These are phyloP conservation scores for Volvox reticuliferus DNA, from an alignment of 139 green algal genomes.

Conservation along the genomic window DNA sequence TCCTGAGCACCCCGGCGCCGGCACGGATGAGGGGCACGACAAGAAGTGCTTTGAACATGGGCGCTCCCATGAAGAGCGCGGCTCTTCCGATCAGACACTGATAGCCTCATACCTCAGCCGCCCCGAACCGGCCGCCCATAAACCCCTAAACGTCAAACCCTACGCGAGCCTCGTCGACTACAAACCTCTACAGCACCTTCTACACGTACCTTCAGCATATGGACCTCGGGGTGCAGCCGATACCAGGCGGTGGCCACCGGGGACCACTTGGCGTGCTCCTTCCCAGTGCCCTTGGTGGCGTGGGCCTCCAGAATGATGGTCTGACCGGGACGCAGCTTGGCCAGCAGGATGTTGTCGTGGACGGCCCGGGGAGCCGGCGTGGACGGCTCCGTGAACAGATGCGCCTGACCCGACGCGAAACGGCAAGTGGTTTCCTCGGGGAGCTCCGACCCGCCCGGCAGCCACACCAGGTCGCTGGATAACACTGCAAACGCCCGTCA, in stretches of 20 bases:
- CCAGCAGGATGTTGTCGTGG: conserved; percentile 93
- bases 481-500: conserved; percentile 61
- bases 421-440: conserved; percentile 85
- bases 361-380: conserved; percentile 56
- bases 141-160: not conserved
- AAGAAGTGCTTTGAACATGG: no score
- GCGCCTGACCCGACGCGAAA: conserved; percentile 76
- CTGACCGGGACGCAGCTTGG: conserved; percentile 83
- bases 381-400: conserved; percentile 46
- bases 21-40: not conserved
- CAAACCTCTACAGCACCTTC: not conserved
- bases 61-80: not conserved
- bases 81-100: no score
- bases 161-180: not conserved
- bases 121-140: no score
- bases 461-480: conserved; percentile 83
- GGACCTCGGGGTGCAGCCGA: conserved; percentile 88
- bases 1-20: not conserved
- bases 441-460: conserved; percentile 88
- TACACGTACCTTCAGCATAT: conserved; percentile 72
- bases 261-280: conserved; percentile 98
- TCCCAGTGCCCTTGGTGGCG: conserved; percentile 89
- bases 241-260: conserved; percentile 98
- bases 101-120: not conserved
- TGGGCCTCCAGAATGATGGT: conserved; percentile 94